Percentiles rank a stretch among this genome's conserved stretches.
These are phyloP conservation scores for Gillenia trifoliata DNA, from an alignment of 306 rosid species.

Conservation along the genomic window DNA sequence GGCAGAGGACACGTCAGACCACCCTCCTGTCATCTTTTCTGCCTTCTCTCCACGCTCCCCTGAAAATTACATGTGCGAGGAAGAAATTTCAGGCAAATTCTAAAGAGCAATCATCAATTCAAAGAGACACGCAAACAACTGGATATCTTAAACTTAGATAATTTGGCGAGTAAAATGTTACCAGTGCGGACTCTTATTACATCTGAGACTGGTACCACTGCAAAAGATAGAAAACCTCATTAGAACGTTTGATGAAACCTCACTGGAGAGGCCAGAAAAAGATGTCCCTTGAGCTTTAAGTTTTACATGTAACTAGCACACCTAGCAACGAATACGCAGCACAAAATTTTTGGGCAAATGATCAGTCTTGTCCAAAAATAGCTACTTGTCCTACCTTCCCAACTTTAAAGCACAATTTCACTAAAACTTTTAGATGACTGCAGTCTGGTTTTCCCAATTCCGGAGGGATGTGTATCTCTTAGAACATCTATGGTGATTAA, in stretches of 20 bases:
- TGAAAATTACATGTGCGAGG: constrained; percentile 21
- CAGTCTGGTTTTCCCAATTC: neutral
- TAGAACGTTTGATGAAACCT: constrained; percentile 12
- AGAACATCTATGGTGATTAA: neutral
- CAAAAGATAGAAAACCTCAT: constrained; percentile 24
- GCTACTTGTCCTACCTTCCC: neutral
- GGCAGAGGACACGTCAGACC: constrained; percentile 30
- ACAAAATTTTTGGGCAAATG: neutral
- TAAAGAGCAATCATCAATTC: neutral
- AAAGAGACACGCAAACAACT: neutral
- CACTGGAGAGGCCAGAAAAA: neutral
- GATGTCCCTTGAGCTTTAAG: neutral
- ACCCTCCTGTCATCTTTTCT: constrained; percentile 76
- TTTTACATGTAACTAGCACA: neutral
- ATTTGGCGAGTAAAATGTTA: constrained; percentile 25
- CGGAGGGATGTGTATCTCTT: neutral
- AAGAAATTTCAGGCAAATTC: neutral
- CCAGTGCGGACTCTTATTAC: constrained; percentile 88
- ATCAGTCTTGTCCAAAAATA: neutral
- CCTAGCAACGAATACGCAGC: neutral
- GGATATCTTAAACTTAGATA: constrained; percentile 4
- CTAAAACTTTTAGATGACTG: neutral
- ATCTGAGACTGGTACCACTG: constrained; percentile 82
- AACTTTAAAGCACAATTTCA: neutral
- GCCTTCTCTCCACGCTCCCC: constrained; percentile 87